These are phyloP conservation scores for peach (Prunus persica) DNA, from an alignment of 306 rosid genomes.

Conservation along the genomic window Prunus_persica_NCBIv2 NC_034013.1:16681501-16682000, in stretches of 20 bases:
- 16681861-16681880: no score
- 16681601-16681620: conserved; percentile 33
- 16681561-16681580: conserved; percentile 26
- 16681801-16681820: background rate
- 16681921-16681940: background rate
- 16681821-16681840: background rate
- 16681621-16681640: conserved; percentile 23
- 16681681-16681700: background rate
- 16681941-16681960: no score
- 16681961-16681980: no score
- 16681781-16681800: background rate
- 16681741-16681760: background rate
- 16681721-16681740: background rate
- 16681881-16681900: background rate
- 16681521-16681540: conserved; percentile 28
- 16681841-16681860: background rate
- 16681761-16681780: background rate
- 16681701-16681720: background rate
- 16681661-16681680: conserved; percentile 40
- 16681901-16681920: background rate
- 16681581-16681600: conserved; percentile 31
- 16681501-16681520: no score
- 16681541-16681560: conserved; percentile 11
- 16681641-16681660: conserved; percentile 35
- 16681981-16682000: no score